Evolutionary conservation across 2,329 filamentous ascomycete genomes (phyloP).

Genomic region (Dryadomyces sulphureus): DNA sequence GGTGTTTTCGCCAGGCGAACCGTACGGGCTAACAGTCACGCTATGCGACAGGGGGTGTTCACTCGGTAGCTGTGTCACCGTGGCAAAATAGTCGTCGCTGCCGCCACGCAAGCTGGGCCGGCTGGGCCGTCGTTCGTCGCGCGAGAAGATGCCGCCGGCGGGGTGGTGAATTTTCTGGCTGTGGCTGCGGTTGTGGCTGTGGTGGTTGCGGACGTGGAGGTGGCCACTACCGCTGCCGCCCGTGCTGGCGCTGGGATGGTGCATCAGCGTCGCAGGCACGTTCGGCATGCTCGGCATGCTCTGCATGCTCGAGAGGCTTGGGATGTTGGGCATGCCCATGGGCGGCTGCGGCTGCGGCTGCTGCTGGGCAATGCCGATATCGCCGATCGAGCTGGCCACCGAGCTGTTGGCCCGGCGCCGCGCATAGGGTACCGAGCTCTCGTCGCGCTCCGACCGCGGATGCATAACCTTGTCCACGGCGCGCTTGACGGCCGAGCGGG

Average conservation of each 20-base stretch:
- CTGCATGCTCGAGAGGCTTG: no score
- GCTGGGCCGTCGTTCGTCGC: slow-evolving; percentile 38
- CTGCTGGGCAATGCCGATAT: slow-evolving; percentile 26
- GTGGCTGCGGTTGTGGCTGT: slow-evolving; percentile 5
- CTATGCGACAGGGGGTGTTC: slow-evolving; percentile 68
- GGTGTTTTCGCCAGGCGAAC: slow-evolving; percentile 18
- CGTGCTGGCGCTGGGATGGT: slow-evolving; percentile 2
- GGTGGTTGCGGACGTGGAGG: not conserved
- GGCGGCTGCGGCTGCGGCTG: no score
- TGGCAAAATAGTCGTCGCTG: slow-evolving; percentile 38
- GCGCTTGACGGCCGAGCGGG: slow-evolving; percentile 63
- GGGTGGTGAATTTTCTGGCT: slow-evolving; percentile 5
- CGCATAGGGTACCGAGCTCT: slow-evolving; percentile 28
- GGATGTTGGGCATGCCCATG: no score
- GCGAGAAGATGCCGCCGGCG: slow-evolving; percentile 16
- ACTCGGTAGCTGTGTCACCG: slow-evolving; percentile 26
- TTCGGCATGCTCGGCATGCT: no score
- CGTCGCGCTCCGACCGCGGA: slow-evolving; percentile 40
- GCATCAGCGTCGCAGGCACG: slow-evolving; percentile 13
- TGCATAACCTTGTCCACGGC: slow-evolving; percentile 49
- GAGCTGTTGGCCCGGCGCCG: slow-evolving; percentile 46
- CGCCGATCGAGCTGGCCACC: slow-evolving; percentile 47
- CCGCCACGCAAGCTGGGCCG: no score
- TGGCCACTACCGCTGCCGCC: not conserved
- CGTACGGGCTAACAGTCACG: slow-evolving; percentile 53